Evolutionary conservation across 805 yeast species (phyloP), one percentile per base, ranked within the genome.

Genomic region (Wickerhamiella hasegawae): DNA sequence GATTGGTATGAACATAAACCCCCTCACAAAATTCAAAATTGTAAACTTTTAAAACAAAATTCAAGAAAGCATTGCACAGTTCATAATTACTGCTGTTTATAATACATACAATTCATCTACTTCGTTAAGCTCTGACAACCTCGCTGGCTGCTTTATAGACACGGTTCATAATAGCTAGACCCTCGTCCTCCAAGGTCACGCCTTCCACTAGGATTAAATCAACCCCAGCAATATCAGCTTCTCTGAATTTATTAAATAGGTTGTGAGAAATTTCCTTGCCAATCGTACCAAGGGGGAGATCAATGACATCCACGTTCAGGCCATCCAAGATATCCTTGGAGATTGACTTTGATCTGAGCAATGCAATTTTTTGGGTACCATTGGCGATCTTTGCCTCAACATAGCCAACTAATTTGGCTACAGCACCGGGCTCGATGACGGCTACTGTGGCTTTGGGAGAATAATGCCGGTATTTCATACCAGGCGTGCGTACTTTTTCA

Each of bases 381-480:
- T 17, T 3, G 14, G 42, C 34, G 1, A 47, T 37, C 15, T 44
- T n/a, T n/a, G n/a, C n/a, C n/a, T n/a, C n/a, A 12, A 60, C 34
- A 34, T 53, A 60, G 3, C 45, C 37, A 12, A 3, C 9, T 2
- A 41, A 32, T 11, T 33, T 5, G 18, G 17, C 15, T 37, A 68
- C 62, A 0, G 61, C 63, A 32, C 71, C 61, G 18, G 71, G 65
- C 18, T 62, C 55, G 42, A 83, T 71, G 4, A 85, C 55, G 0
- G 78, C 60, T 3, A 90, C 97, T 39, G 68, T 72, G 0, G 96
- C 94, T 2, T 68, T 67, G 3, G 98, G 98, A 0, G 95, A 80
- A 54, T 90, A 90, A 54, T 90, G 98, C 45, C 80, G 74, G 53
- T 90, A 90, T 52, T 90, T 90, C 98, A 90, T 90, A 0, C 98